phyloP scores from a whole-genome alignment of 768 basidiomycete species.

The Lactarius deliciosus region DNA sequence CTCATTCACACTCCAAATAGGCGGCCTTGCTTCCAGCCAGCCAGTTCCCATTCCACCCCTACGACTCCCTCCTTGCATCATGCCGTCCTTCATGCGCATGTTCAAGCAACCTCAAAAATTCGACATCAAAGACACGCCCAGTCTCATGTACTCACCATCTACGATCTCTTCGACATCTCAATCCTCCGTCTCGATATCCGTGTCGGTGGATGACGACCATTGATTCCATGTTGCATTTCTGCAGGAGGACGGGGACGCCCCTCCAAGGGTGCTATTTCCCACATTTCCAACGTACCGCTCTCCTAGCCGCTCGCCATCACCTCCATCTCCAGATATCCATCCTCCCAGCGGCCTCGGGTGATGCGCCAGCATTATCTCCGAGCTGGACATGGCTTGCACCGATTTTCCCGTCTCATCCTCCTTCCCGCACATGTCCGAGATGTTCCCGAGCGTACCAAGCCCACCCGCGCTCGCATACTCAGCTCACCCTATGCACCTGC shows the following conservation, averaged over 20 bases:
- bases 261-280: conserved; percentile 1
- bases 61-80: background rate
- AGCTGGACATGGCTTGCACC: background rate
- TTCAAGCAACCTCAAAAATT: background rate
- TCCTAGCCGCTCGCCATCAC: conserved; percentile 27
- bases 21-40: background rate
- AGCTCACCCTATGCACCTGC: conserved; percentile 8
- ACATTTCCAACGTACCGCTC: conserved; percentile 8
- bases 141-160: conserved; percentile 17
- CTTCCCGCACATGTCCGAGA: background rate
- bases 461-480: conserved; percentile 13
- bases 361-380: conserved; percentile 28
- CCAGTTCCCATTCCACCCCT: background rate
- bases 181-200: conserved; percentile 4
- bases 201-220: background rate
- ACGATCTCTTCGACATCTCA: conserved; percentile 19
- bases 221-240: conserved; percentile 4
- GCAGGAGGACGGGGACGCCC: background rate
- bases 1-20: background rate
- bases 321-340: conserved; percentile 30
- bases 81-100: conserved; percentile 6
- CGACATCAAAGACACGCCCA: conserved; percentile 1
- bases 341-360: conserved; percentile 30
- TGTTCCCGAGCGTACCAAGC: background rate
- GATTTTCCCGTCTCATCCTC: background rate